phyloP scores from a whole-genome alignment of 805 yeast species.

The Wickerhamomyces silvicola region DNA sequence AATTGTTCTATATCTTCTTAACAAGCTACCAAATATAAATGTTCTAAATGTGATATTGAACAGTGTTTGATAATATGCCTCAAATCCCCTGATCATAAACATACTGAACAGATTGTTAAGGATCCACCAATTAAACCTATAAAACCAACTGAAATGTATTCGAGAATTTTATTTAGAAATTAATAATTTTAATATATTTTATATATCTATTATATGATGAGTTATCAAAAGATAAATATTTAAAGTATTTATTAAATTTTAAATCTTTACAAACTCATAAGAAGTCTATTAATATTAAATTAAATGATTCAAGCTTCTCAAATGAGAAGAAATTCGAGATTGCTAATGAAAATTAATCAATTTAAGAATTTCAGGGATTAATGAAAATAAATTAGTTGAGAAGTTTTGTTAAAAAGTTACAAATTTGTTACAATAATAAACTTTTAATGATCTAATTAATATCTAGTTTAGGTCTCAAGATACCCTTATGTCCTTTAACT shows the following conservation, averaged over 20 bases:
- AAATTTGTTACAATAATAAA: constrained; percentile 7
- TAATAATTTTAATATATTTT: too few species aligned
- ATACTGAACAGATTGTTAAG: constrained; percentile 10
- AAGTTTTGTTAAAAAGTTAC: constrained; percentile 44
- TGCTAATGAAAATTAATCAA: constrained; percentile 54
- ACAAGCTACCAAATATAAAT: constrained; percentile 42
- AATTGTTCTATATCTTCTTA: constrained; percentile 14
- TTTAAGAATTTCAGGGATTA: constrained; percentile 57
- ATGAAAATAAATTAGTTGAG: constrained; percentile 62
- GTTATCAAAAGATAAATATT: constrained; percentile 34
- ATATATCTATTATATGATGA: too few species aligned
- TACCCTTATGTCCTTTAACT: constrained; percentile 30
- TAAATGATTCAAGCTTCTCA: constrained; percentile 39
- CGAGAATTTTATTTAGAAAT: constrained; percentile 18
- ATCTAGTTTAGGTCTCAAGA: constrained; percentile 17
- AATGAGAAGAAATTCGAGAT: constrained; percentile 52
- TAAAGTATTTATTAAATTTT: constrained; percentile 40
- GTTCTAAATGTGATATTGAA: constrained; percentile 41
- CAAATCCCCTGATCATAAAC: constrained; percentile 36
- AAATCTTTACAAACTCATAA: constrained; percentile 51
- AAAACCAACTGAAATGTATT: not conserved
- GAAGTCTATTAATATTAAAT: constrained; percentile 42
- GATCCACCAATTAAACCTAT: not conserved
- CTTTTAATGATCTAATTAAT: constrained; percentile 15
- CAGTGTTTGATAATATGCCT: constrained; percentile 59